Base-by-base conservation (phyloP, 768 basidiomycete species). In the Suillus spraguei region DNA sequence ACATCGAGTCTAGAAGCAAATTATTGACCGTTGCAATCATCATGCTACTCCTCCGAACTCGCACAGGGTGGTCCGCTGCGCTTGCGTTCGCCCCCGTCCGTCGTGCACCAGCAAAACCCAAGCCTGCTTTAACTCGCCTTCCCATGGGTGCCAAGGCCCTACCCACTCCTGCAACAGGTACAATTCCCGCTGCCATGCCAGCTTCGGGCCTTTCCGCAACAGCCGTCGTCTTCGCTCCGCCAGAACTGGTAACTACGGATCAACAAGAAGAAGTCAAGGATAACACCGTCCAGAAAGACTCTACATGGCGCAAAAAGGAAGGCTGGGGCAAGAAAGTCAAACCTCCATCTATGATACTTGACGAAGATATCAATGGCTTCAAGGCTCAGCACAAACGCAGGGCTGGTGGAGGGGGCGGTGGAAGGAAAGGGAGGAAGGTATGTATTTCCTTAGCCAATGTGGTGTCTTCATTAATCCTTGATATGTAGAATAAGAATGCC, bases 321-420 rank as follows among this genome's bases (percentile, higher is more conserved):
- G 87, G 88, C 67, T 94, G 93, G 93, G 90, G 90, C 49, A 91
- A 89, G 77, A 94, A 94, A 72, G 88, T 94, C 71, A 94, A 94
- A 69, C 93, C 94, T 17, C 94, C 94, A 3, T 91, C 91, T 0
- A 94, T 95, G 92, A 81, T 94, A 24, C 83, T 95, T 11, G 93
- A 95, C 64, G 94, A 95, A 64, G 92, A 95, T 65, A 81, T 95
- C 66, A 95, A 95, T 63, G 93, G 93, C 1, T 95, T 90, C 76
- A 90, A 86, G 69, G 69, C 82, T 14, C 79, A 81, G 13, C 86
- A 84, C 60, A 86, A 83, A 63, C 86, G 80, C 66, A 81, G 82
- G 65, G 81, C 76, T 17, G 83, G 82, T 1, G 83, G 81, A 17
- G 84, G 85, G 6, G 86, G 85, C 60, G 81, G 77, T 4, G 70